Percentiles rank a stretch among this genome's conserved stretches.
Conservation (phyloP, 1,139 yeast species). For the Waltiozyma sp. region DNA sequence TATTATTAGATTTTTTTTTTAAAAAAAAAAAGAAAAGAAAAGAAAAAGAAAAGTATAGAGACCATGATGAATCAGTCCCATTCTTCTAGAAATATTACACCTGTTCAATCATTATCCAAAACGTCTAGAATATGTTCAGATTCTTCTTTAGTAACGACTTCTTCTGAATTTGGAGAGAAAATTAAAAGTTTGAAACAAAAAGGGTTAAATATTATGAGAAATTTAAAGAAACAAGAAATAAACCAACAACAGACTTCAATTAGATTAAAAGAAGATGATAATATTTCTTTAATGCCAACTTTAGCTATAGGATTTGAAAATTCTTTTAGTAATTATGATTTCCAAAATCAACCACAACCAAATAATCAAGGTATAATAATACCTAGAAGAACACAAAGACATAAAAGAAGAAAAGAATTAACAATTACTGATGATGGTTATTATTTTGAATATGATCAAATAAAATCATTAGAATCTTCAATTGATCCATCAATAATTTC, state of each 20-base stretch:
- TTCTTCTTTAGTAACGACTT: no score
- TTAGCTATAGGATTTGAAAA: constrained; percentile 19
- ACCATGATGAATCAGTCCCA: no score
- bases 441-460: constrained; percentile 5
- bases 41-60: no score
- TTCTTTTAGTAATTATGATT: constrained; percentile 8
- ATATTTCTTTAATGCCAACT: constrained; percentile 17
- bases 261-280: constrained; percentile 7
- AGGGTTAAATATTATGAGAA: neutral
- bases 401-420: constrained; percentile 10
- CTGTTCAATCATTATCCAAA: no score
- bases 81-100: no score
- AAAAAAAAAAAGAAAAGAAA: no score
- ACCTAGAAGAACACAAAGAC: neutral
- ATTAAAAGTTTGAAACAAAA: no score
- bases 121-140: no score
- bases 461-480: neutral
- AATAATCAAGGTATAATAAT: neutral
- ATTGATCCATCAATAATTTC: no score
- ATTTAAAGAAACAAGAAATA: neutral
- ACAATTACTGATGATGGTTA: constrained; percentile 16
- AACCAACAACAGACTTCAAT: neutral
- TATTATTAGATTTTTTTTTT: no score
- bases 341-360: neutral
- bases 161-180: neutral